Percentiles rank a stretch among this genome's conserved stretches.
Evolutionary conservation across 257 asterid genomes (phyloP).

Genomic region (Fraxinus anomala): DNA sequence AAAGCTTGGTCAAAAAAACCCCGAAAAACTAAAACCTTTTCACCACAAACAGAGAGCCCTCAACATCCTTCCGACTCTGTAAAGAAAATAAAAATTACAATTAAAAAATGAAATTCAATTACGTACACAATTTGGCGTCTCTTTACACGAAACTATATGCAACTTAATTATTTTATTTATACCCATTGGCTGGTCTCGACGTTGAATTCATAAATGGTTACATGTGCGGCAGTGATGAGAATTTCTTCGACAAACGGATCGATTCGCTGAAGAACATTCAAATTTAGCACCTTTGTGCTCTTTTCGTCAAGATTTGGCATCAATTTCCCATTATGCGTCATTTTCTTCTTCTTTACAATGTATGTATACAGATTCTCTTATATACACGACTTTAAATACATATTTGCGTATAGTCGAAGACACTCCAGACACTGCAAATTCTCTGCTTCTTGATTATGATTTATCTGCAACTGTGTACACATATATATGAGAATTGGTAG

Average conservation of each 20-base stretch:
- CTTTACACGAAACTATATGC: background rate
- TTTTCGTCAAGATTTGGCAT: conserved; percentile 76
- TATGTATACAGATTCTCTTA: too few species aligned
- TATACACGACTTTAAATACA: too few species aligned
- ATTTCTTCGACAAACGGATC: conserved; percentile 83
- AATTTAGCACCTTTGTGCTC: conserved; percentile 67
- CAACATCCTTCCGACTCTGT: conserved; percentile 89
- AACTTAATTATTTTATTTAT: too few species aligned
- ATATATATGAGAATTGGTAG: too few species aligned
- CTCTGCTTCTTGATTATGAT: too few species aligned
- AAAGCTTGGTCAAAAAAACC: background rate
- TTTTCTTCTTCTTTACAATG: conserved; percentile 10
- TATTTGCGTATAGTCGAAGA: too few species aligned
- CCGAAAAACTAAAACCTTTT: conserved; percentile 46
- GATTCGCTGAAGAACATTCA: conserved; percentile 81
- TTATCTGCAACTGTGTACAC: too few species aligned
- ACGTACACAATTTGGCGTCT: background rate
- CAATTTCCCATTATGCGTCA: conserved; percentile 58
- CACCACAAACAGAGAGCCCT: conserved; percentile 88
- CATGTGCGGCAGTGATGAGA: conserved; percentile 78
- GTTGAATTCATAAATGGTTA: conserved; percentile 65
- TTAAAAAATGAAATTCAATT: background rate
- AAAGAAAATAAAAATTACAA: background rate
- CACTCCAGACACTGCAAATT: too few species aligned
- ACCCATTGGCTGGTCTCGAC: conserved; percentile 78